phyloP scores from a whole-genome alignment of 202 grass and related monocot genomes.

The Panicum virgatum region DNA sequence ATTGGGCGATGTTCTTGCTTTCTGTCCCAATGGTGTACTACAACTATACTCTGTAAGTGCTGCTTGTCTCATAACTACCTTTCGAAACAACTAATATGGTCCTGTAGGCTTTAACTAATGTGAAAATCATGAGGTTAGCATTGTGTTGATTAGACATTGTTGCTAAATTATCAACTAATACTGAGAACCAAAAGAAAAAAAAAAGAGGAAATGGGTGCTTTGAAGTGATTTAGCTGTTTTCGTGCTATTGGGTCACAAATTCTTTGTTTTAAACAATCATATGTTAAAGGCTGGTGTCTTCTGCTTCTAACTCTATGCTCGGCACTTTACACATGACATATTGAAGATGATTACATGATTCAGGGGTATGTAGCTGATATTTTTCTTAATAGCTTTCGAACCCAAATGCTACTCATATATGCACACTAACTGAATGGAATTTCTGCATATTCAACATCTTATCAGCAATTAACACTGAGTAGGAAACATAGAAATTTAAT shows the following conservation, averaged over 20 bases:
- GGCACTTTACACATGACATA: not conserved
- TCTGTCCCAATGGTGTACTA: slow-evolving; percentile 78
- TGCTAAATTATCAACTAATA: not conserved
- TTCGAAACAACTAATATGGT: not conserved
- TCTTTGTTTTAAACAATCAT: slow-evolving; percentile 23
- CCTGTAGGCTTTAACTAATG: not conserved
- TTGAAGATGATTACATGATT: slow-evolving; percentile 20
- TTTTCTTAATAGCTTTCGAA: not conserved
- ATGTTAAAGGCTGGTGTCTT: not conserved
- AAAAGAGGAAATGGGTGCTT: slow-evolving; percentile 11
- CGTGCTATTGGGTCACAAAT: not conserved
- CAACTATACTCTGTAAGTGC: slow-evolving; percentile 83
- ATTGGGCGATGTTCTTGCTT: slow-evolving; percentile 91
- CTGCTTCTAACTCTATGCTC: not conserved
- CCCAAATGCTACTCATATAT: not conserved
- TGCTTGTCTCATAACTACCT: not conserved
- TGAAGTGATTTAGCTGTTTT: not conserved
- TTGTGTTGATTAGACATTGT: not conserved
- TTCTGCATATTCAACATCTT: not conserved
- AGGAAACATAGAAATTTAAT: not conserved
- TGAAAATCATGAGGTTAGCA: not conserved
- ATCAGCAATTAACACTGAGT: not conserved
- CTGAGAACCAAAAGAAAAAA: slow-evolving; percentile 34
- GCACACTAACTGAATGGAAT: not conserved
- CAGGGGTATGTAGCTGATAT: not conserved